These are phyloP conservation scores for Nothophytophthora sp. DNA, from an alignment of 352 stramenopile species.

Conservation along the genomic window DNA sequence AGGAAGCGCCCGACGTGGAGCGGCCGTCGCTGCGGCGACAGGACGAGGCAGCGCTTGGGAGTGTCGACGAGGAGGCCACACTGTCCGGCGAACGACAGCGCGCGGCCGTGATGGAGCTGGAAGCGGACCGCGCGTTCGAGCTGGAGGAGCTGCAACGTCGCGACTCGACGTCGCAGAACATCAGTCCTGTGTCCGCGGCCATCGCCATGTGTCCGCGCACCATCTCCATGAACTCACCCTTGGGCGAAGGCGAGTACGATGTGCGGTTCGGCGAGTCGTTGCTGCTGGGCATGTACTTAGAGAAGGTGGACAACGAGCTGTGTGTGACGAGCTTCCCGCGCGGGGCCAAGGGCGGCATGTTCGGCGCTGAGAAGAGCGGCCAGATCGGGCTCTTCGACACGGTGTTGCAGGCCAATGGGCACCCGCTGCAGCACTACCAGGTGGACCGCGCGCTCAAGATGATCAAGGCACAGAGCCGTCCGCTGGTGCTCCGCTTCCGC, in stretches of 20 bases:
- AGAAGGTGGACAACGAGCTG: conserved; percentile 73
- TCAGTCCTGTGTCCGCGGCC: conserved; percentile 68
- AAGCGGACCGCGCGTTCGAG: conserved; percentile 54
- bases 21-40: conserved; percentile 31
- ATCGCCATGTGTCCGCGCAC: conserved; percentile 83
- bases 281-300: conserved; percentile 79
- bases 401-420: conserved; percentile 77
- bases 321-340: conserved; percentile 82
- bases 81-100: conserved; percentile 11
- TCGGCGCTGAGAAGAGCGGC: conserved; percentile 77
- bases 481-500: conserved; percentile 78
- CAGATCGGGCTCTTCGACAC: conserved; percentile 75
- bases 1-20: conserved; percentile 49
- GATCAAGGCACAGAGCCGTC: conserved; percentile 80
- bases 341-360: conserved; percentile 57
- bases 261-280: conserved; percentile 73
- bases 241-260: conserved; percentile 69
- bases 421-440: conserved; percentile 81
- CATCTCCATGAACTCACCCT: conserved; percentile 65
- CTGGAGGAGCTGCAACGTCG: conserved; percentile 49
- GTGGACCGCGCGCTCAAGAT: conserved; percentile 84
- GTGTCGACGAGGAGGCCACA: conserved; percentile 34
- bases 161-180: conserved; percentile 67
- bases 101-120: conserved; percentile 40
- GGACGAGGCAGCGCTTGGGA: conserved; percentile 27